Evolutionary conservation across 306 rosid genomes (phyloP).

Genomic region (Quercus cerris): DNA sequence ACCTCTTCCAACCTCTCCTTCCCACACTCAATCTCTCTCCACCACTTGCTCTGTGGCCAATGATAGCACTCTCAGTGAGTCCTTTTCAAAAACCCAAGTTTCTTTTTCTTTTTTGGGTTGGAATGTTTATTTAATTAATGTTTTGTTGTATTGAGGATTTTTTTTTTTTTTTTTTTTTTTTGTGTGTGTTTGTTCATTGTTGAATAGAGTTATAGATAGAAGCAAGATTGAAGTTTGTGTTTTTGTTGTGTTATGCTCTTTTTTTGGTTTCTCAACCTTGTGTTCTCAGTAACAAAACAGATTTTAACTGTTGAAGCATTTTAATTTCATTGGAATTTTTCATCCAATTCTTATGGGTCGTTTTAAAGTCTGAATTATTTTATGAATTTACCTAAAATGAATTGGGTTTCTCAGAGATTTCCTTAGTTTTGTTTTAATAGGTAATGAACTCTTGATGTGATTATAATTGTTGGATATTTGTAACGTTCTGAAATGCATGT

Average conservation of each 20-base stretch:
- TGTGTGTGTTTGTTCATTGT: no score
- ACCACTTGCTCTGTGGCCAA: constrained; percentile 30
- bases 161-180: not conserved
- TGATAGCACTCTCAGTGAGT: constrained; percentile 31
- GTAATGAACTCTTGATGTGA: not conserved
- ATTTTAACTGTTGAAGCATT: not conserved
- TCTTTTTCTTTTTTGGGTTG: not conserved
- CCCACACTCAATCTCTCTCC: constrained; percentile 10
- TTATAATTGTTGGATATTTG: not conserved
- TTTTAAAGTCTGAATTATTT: not conserved
- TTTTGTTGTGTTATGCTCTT: not conserved
- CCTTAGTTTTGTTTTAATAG: not conserved
- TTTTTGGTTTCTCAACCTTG: not conserved
- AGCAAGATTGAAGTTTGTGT: not conserved
- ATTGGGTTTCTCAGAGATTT: not conserved
- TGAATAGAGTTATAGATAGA: not conserved
- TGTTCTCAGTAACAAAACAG: not conserved
- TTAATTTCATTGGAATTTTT: not conserved
- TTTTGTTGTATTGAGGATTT: not conserved
- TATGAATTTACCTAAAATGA: not conserved
- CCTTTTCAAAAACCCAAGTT: not conserved
- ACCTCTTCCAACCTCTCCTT: not conserved
- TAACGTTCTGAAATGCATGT: not conserved
- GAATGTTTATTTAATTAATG: no score
- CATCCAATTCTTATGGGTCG: not conserved